phyloP scores from a whole-genome alignment of 495 filamentous ascomycete genomes.

The Tuber magnatum region DNA sequence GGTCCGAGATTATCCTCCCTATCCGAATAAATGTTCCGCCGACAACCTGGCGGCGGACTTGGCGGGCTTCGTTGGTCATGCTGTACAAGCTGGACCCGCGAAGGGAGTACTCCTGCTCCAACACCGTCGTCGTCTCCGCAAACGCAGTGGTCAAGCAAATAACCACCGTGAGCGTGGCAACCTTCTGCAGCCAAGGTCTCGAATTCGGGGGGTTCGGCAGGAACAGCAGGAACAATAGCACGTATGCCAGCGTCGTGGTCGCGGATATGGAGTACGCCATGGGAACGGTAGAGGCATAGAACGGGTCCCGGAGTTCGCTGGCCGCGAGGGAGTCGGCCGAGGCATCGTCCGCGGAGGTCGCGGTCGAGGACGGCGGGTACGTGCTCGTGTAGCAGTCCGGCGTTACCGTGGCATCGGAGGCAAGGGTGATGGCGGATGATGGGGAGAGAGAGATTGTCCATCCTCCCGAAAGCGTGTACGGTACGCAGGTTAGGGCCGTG shows the following conservation, averaged over 20 bases:
- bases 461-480: slow-evolving; percentile 56
- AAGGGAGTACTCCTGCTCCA: slow-evolving; percentile 68
- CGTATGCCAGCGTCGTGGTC: slow-evolving; percentile 83
- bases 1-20: slow-evolving; percentile 83
- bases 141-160: slow-evolving; percentile 90
- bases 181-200: slow-evolving; percentile 91
- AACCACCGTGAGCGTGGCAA: slow-evolving; percentile 82
- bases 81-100: slow-evolving; percentile 36
- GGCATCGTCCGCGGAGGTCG: neutral
- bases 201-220: slow-evolving; percentile 75
- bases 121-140: slow-evolving; percentile 75
- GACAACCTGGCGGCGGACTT: slow-evolving; percentile 65
- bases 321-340: slow-evolving; percentile 38
- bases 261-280: slow-evolving; percentile 87
- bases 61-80: slow-evolving; percentile 57
- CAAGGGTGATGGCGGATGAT: slow-evolving; percentile 53
- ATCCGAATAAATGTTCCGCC: slow-evolving; percentile 76
- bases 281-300: slow-evolving; percentile 85
- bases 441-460: slow-evolving; percentile 55
- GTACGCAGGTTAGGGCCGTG: slow-evolving; percentile 47
- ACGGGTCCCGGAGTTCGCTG: slow-evolving; percentile 68
- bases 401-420: slow-evolving; percentile 46
- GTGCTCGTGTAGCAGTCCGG: slow-evolving; percentile 40
- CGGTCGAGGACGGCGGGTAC: slow-evolving; percentile 23
- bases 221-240: slow-evolving; percentile 87